Base-by-base conservation (phyloP, 2,329 filamentous ascomycete species). In the Leptographium lundbergii region DNA sequence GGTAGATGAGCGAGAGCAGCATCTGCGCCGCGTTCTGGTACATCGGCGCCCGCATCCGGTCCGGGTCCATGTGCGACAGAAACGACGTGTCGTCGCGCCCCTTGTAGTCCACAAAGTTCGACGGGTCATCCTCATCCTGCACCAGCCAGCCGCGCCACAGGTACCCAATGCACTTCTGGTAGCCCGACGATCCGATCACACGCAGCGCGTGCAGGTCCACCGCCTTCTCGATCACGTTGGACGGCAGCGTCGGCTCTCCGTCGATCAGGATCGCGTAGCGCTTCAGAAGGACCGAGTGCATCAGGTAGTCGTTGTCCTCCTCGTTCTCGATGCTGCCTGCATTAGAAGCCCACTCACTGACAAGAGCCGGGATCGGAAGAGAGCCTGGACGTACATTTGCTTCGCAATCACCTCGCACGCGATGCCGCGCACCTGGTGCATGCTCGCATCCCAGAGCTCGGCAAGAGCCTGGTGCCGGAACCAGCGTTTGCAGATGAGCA, bases 61-160 rank as follows among this genome's bases (percentile, higher is more conserved):
- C 91, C 0, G 94, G 94, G 67, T 97, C 88, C 66, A 97, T 84
- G 69, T 99, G 94, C 1, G 81, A 75, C 74, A 86, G 82, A 72
- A 94, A 95, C 52, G 77, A 80, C 1, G 84, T 85, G 69, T 91
- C 88, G 61, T 86, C 89, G 69, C 90, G 90, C 61, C 89, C 79
- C 65, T 86, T 83, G 76, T 95, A 99, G 68, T 91, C 86, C 58
- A 96, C 81, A 69, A 99, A 99, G 57, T 84, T 85, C n/a, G 86
- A 84, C 0, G 92, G 88, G 66, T 97, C 91, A 56, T 91, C 80
- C 66, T 96, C 91, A 65, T 96, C 90, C 70, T 99, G 94, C n/a
- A 96, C 85, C 10, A 97, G 77, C 94, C 94, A 99, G 25, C 94
- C 94, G 62, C 85, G 84, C 94, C 94, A 99, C 10, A 99, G 84